Evolutionary conservation across 306 rosid genomes (phyloP).

Genomic region (Corylus americana): DNA sequence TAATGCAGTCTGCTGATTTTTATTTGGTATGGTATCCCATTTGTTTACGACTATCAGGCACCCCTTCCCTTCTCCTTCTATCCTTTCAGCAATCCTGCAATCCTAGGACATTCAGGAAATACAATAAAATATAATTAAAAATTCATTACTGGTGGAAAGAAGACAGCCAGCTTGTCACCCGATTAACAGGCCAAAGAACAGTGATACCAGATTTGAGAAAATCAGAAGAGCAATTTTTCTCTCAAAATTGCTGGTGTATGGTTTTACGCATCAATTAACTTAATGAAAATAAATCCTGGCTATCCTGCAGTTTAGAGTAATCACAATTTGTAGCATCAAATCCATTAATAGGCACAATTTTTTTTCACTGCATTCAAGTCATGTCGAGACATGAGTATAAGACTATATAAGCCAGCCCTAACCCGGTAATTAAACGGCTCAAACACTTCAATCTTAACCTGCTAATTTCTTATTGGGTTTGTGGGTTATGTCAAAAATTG

Average conservation of each 20-base stretch:
- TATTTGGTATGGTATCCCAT: conserved; percentile 96
- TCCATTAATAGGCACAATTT: background rate
- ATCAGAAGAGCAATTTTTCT: background rate
- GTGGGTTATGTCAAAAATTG: too few relatives aligned
- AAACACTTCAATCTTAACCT: too few relatives aligned
- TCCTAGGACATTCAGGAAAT: conserved; percentile 57
- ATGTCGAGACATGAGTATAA: too few relatives aligned
- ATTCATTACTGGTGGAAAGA: conserved; percentile 1
- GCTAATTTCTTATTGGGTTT: too few relatives aligned
- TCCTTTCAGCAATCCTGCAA: conserved; percentile 91
- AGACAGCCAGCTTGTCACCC: background rate
- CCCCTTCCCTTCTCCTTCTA: conserved; percentile 91
- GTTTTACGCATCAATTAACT: too few relatives aligned
- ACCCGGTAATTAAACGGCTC: too few relatives aligned
- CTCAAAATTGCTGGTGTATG: background rate
- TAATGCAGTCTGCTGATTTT: conserved; percentile 86
- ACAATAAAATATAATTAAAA: background rate
- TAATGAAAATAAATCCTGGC: background rate
- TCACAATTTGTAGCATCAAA: too few relatives aligned
- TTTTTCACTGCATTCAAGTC: background rate
- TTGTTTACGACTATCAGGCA: conserved; percentile 93
- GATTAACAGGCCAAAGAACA: background rate
- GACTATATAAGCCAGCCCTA: too few relatives aligned
- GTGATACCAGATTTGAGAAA: background rate
- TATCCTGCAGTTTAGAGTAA: background rate